Evolutionary conservation across 2,329 filamentous ascomycete species (phyloP), one percentile per base, ranked within the genome.

Genomic region (Botrytis pseudocinerea): DNA sequence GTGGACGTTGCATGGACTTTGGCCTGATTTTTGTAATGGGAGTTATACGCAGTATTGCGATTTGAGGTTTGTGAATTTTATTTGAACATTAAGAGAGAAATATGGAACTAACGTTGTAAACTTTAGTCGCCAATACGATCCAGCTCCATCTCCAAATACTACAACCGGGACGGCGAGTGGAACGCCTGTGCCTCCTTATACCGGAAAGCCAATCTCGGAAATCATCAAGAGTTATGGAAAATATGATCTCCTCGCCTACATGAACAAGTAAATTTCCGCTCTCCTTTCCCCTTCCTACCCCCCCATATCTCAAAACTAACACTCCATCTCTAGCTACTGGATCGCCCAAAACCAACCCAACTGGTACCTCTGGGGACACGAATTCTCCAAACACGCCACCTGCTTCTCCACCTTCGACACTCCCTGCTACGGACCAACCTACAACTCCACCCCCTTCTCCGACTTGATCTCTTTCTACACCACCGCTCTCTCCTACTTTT

Each of bases 41-140:
- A 86, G 85, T 0, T 92, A 88, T 79, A 91, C 89, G 0, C 89
- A 92, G 75, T 92, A 91, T 81, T 92, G 90, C 81, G 90, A 92
- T 78, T 79, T 90, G 68, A 83, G 77, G 80, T 82, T 73, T 74
- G 78, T 51, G 14, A 5, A 2, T 32, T 32, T 32, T 32, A 32
- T 32, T 32, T 3, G 32, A 32, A 32, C 32, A 4, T 32, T 4
- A 32, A 32, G 32, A 32, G 32, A 32, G 32, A 32, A 32, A 32
- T 32, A 32, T 32, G 20, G 18, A 22, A 57, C 48, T 59, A 16
- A 69, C 1, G 4, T 18, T 44, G 4, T 0, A 3, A 16, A 57
- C 5, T 25, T 61, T 59, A 85, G 80, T 70, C 87, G 90, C 0
- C 90, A 92, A 80, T 92, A 90, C 76, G 90, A 92, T 78, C 90